Base-by-base conservation (phyloP, 2,329 filamentous ascomycete species). In the Claviceps paspali region DNA sequence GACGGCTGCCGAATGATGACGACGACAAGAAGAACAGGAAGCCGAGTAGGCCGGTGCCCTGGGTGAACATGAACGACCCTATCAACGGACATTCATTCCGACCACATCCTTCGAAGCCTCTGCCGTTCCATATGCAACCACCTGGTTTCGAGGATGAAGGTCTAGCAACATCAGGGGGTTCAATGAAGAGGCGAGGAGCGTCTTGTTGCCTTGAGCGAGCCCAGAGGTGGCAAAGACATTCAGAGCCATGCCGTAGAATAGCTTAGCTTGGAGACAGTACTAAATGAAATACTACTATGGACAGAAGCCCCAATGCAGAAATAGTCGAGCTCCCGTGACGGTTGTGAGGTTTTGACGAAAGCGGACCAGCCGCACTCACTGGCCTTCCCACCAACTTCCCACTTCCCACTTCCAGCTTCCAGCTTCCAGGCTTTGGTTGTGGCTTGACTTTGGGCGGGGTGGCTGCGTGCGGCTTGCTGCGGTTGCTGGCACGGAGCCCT, bases 11-110 rank as follows among this genome's bases (percentile, higher is more conserved):
- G n/a, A n/a, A n/a, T n/a, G n/a, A 28, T 4, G 49, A 52, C 34
- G 48, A 49, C 32, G 40, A 51, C 2, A 19, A 23, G 9, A 12
- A 17, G 23, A 14, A 33, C 34, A 22, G 40, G 18, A 21, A 30
- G 10, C 19, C 9, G 14, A 11, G 49, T 0, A 47, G 53, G 30
- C 55, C 56, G 3, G 52, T 56, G 1, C 61, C 72, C 5, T 73
- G 70, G 49, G 60, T 73, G 6, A 63, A 65, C 24, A 60, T 69
- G 4, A 52, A 54, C 21, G 62, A 74, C 41, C 69, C 70, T 0
- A 41, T 72, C 9, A 59, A 63, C 11, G 52, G 59, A 8, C 53
- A 56, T 4, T 55, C 63, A 2, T 73, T 73, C 46, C 58, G 54
- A 42, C 64, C 67, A 2, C 62, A 59, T 36, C 61, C 56, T 4